A percentile compares a stretch with the other conserved stretches of the same genome.
Evolutionary conservation across 441 rosid species (phyloP).

Genomic region (Aquilaria agallochum): DNA sequence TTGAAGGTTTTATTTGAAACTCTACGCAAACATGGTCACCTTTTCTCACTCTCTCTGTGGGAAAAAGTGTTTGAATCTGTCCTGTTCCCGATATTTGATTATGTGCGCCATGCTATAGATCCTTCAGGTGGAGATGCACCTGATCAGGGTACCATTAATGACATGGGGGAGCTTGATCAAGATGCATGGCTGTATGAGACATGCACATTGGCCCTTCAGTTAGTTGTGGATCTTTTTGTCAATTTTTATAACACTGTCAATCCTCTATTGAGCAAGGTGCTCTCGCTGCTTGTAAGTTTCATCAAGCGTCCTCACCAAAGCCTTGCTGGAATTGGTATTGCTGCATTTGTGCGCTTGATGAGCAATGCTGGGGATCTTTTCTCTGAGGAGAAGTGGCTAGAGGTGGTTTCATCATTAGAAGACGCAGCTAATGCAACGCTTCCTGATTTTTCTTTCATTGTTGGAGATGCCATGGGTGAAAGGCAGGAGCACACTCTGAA

Average conservation of each 20-base stretch:
- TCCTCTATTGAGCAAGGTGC: conserved; percentile 90
- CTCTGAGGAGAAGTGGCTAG: conserved; percentile 93
- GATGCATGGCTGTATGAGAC: conserved; percentile 99
- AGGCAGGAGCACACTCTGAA: conserved; percentile 28
- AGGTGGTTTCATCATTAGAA: conserved; percentile 86
- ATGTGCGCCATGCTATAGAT: conserved; percentile 98
- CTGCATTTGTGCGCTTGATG: conserved; percentile 99
- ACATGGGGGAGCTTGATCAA: conserved; percentile 76
- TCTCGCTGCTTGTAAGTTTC: conserved; percentile 89
- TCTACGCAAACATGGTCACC: conserved; percentile 96
- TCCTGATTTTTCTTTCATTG: conserved; percentile 81
- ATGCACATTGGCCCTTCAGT: conserved; percentile 96
- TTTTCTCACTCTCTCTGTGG: conserved; percentile 88
- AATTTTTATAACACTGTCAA: conserved; percentile 89
- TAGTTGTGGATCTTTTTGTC: conserved; percentile 99
- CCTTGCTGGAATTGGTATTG: conserved; percentile 99
- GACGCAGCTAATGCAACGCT: conserved; percentile 89
- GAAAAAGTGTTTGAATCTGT: conserved; percentile 94
- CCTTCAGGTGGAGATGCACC: conserved; percentile 80
- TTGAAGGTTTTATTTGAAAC: conserved; percentile 91
- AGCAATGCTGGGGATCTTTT: conserved; percentile 92
- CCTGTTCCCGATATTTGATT: conserved; percentile 97
- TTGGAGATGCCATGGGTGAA: conserved; percentile 40
- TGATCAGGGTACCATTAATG: conserved; percentile 59
- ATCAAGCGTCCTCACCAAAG: conserved; percentile 99